Base-by-base conservation (phyloP, 192 early-diverging fungal species). In the Chytriomyces sp. region DNA sequence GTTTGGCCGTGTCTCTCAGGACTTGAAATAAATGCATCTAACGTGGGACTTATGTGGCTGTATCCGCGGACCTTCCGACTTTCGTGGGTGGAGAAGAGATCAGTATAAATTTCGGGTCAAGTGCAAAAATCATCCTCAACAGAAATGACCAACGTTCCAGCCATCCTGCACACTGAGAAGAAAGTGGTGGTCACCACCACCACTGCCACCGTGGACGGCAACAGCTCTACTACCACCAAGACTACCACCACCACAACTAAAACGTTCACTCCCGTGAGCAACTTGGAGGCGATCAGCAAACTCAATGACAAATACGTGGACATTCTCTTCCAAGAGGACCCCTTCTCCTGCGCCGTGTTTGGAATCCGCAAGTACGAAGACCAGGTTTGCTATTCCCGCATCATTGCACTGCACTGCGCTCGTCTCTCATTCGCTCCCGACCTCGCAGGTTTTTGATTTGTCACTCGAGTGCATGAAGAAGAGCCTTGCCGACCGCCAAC, bases 261-360 rank as follows among this genome's bases (percentile, higher is more conserved):
- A 20, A n/a, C 64, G 18, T 16, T 44, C 18, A 6, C 53, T 44
- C 28, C 46, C 67, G 20, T 46, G 28, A 18, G 35, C 75, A n/a
- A 44, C 49, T 28, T 64, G 20, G 64, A 28, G 18, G 50, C 62
- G n/a, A 64, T 76, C 63, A 67, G 43, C 18, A 63, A n/a, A 13
- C 61, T 76, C 63, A 64, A 48, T 48, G 75, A 76, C 63, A 65
- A 35, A 43, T 44, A 49, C 63, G 62, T 76, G 44, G 75, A 76
- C 75, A 45, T 64, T 0, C 5, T 65, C 13, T 50, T 76, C 75
- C 7, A 50, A 28, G 23, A 10, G 18, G 49, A 45, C 20, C 75
- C 75, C n/a, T 46, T 26, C 73, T 24, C 9, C 8, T 70, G 57
- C 44, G 48, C 62, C 9, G 18, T 26, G 18, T 78, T 78, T 50